phyloP scores from a whole-genome alignment of 2,329 filamentous ascomycete species.

The Pseudocercospora vitis region DNA sequence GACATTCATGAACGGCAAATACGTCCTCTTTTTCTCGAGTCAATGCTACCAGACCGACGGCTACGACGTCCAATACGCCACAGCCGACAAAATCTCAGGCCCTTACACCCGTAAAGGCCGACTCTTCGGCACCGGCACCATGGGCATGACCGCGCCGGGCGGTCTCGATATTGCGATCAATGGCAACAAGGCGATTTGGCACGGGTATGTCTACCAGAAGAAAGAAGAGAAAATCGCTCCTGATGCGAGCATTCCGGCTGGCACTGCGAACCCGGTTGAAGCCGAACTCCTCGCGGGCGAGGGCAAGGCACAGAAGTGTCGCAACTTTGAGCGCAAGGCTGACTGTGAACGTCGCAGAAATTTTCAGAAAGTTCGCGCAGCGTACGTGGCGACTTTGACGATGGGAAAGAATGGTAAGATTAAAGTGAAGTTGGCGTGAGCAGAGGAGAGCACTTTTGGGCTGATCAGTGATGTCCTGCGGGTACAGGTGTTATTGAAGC shows the following conservation, averaged over 20 bases:
- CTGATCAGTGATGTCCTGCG: background rate
- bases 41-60: slow-evolving; percentile 33
- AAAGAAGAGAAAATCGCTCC: background rate
- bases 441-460: too few species aligned
- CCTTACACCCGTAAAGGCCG: slow-evolving; percentile 30
- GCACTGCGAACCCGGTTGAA: too few species aligned
- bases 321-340: slow-evolving; percentile 14
- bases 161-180: slow-evolving; percentile 36
- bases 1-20: slow-evolving; percentile 31
- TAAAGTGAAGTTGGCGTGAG: background rate
- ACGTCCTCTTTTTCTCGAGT: slow-evolving; percentile 36
- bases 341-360: slow-evolving; percentile 16
- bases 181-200: slow-evolving; percentile 36
- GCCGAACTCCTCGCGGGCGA: background rate
- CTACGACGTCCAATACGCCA: slow-evolving; percentile 36
- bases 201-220: slow-evolving; percentile 29
- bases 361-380: slow-evolving; percentile 10
- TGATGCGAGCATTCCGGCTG: background rate
- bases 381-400: slow-evolving; percentile 19
- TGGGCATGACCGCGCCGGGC: slow-evolving; percentile 33
- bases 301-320: background rate
- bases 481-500: background rate
- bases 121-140: slow-evolving; percentile 30
- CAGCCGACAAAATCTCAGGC: slow-evolving; percentile 28
- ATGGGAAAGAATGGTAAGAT: slow-evolving; percentile 17